Conservation (phyloP, 2,329 filamentous ascomycete genomes). For the Penicillium sp. region DNA sequence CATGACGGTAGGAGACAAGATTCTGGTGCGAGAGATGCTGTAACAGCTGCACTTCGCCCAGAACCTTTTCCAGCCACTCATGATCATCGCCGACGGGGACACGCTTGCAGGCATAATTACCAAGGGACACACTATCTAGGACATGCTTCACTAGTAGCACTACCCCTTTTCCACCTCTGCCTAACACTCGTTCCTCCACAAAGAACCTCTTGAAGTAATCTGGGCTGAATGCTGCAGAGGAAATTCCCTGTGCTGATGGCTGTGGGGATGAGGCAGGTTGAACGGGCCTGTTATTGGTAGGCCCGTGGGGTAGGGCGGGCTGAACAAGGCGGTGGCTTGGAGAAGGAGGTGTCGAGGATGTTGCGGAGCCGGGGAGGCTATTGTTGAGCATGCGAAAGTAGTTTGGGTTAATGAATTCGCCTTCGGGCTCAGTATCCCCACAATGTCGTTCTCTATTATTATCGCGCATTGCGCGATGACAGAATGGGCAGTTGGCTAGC, state of each 20-base stretch:
- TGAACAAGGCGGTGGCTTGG: conserved; percentile 51
- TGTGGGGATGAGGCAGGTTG: conserved; percentile 52
- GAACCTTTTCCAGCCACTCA: conserved; percentile 89
- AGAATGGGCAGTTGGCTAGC: conserved; percentile 79
- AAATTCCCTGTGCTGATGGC: conserved; percentile 66
- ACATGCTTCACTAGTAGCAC: conserved; percentile 92
- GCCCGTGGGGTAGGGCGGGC: conserved; percentile 45
- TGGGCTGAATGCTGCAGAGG: conserved; percentile 81
- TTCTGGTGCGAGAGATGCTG: conserved; percentile 93
- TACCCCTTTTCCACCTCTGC: conserved; percentile 89
- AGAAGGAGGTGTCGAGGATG: conserved; percentile 48
- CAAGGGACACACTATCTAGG: conserved; percentile 82
- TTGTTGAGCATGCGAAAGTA: conserved; percentile 92
- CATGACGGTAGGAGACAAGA: conserved; percentile 92
- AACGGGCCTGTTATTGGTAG: conserved; percentile 52
- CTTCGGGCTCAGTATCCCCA: conserved; percentile 38
- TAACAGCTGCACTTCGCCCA: conserved; percentile 89
- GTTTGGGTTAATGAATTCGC: conserved; percentile 80
- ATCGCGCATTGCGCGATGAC: conserved; percentile 69
- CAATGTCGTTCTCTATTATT: conserved; percentile 43
- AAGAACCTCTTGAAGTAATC: conserved; percentile 95
- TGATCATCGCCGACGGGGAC: conserved; percentile 95
- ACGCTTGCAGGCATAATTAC: conserved; percentile 93
- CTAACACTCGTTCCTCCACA: conserved; percentile 80
- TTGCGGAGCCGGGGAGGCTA: conserved; percentile 53